These are phyloP conservation scores for Maudiozyma saulgeensis DNA, from an alignment of 805 yeast species.

Conservation along the genomic window DNA sequence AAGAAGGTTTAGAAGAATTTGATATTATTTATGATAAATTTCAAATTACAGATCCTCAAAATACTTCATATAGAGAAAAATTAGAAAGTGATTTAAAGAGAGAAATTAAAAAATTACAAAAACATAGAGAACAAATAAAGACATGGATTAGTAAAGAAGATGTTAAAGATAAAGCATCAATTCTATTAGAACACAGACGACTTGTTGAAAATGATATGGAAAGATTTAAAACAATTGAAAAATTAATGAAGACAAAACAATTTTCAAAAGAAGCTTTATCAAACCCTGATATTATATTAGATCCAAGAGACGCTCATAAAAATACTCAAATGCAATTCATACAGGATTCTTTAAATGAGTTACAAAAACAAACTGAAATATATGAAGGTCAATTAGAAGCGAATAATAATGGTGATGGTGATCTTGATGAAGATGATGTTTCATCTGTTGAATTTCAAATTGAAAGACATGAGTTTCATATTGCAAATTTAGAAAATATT, in stretches of 20 bases:
- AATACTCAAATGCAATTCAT: slow-evolving; percentile 63
- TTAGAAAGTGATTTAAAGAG: slow-evolving; percentile 85
- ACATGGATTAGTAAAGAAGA: slow-evolving; percentile 89
- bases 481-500: slow-evolving; percentile 65
- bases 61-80: slow-evolving; percentile 85
- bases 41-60: slow-evolving; percentile 52
- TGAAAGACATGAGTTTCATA: slow-evolving; percentile 73
- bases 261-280: slow-evolving; percentile 88
- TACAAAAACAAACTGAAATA: slow-evolving; percentile 70
- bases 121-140: slow-evolving; percentile 89
- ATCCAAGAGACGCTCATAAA: slow-evolving; percentile 75
- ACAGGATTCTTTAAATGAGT: slow-evolving; percentile 63
- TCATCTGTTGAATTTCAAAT: slow-evolving; percentile 27
- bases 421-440: neutral
- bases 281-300: slow-evolving; percentile 48
- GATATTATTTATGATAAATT: slow-evolving; percentile 82
- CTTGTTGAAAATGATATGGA: slow-evolving; percentile 81
- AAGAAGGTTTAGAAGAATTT: slow-evolving; percentile 81
- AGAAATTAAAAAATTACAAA: slow-evolving; percentile 88
- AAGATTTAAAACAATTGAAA: slow-evolving; percentile 87
- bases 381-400: slow-evolving; percentile 69
- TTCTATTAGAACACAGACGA: slow-evolving; percentile 63
- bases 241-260: slow-evolving; percentile 86
- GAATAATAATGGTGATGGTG: slow-evolving; percentile 41
- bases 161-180: slow-evolving; percentile 76